Conservation (phyloP, 768 basidiomycete species). For the Neoboletus subvelutipes region DNA sequence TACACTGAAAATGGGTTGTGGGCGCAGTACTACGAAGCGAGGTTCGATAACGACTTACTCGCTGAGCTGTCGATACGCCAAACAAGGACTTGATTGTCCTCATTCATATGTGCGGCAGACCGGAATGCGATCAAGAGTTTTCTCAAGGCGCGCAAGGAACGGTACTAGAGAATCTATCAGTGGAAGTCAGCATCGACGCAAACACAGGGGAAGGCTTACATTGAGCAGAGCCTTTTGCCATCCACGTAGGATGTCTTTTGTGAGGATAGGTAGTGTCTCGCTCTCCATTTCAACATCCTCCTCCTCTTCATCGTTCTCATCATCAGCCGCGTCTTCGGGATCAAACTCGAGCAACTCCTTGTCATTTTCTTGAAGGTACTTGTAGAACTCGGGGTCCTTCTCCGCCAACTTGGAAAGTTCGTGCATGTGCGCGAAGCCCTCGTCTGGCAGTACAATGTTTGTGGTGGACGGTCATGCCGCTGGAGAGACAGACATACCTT, state of each 20-base stretch:
- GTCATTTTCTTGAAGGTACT: conserved; percentile 96
- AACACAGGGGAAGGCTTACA: conserved; percentile 42
- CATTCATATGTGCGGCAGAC: conserved; percentile 86
- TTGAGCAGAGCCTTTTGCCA: conserved; percentile 93
- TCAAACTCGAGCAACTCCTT: conserved; percentile 84
- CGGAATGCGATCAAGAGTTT: conserved; percentile 89
- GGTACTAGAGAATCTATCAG: conserved; percentile 52
- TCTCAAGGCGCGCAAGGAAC: conserved; percentile 79
- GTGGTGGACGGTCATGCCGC: neutral
- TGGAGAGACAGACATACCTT: conserved; percentile 41
- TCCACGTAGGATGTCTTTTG: conserved; percentile 62
- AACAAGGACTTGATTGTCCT: conserved; percentile 72
- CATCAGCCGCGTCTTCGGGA: conserved; percentile 45
- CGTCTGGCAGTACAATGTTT: conserved; percentile 43
- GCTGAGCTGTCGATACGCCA: conserved; percentile 85
- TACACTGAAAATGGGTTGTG: conserved; percentile 59
- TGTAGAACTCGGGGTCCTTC: conserved; percentile 99
- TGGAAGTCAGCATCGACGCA: neutral
- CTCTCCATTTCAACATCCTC: conserved; percentile 43
- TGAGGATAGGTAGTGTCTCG: conserved; percentile 54
- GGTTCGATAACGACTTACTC: conserved; percentile 14
- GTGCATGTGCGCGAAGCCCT: conserved; percentile 70
- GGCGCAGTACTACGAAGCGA: neutral
- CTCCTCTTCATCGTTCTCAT: conserved; percentile 47
- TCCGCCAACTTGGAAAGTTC: conserved; percentile 88